These are phyloP conservation scores for Pythium sp. DNA, from an alignment of 352 stramenopile genomes.

Conservation along the genomic window DNA sequence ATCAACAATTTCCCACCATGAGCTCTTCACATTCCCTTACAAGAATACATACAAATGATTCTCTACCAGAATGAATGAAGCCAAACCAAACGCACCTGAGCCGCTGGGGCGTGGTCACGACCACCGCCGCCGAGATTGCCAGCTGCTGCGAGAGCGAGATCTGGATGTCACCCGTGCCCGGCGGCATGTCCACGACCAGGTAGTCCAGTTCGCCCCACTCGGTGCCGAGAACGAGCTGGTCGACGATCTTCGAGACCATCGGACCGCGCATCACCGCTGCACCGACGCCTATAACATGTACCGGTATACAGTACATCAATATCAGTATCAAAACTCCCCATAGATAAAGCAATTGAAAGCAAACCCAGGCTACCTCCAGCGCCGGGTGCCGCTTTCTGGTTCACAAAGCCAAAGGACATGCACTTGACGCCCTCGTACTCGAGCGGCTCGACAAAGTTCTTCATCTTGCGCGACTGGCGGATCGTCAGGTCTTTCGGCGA, in stretches of 20 bases:
- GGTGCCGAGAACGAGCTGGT: conserved; percentile 95
- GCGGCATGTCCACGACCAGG: conserved; percentile 98
- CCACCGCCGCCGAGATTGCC: conserved; percentile 96
- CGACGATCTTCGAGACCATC: conserved; percentile 97
- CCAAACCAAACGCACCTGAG: conserved; percentile 59
- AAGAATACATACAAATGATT: neutral
- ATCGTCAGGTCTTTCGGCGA: conserved; percentile 67
- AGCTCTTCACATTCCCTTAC: neutral
- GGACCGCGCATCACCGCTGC: conserved; percentile 95
- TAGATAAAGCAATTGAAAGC: conserved; percentile 22
- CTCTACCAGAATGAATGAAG: neutral
- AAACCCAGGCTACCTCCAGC: conserved; percentile 38
- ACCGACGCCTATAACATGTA: conserved; percentile 41
- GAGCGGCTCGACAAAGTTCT: conserved; percentile 81
- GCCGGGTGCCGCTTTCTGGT: conserved; percentile 79
- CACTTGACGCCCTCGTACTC: conserved; percentile 88
- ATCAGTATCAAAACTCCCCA: neutral
- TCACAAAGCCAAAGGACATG: conserved; percentile 93
- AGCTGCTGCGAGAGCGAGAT: conserved; percentile 97
- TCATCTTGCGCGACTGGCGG: conserved; percentile 58
- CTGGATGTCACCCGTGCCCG: conserved; percentile 99
- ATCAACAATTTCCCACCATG: neutral
- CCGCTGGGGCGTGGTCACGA: conserved; percentile 98
- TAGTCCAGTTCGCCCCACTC: conserved; percentile 99
- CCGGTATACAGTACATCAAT: neutral